Evolutionary conservation across 441 rosid species (phyloP).

Genomic region (Melastoma candidum): DNA sequence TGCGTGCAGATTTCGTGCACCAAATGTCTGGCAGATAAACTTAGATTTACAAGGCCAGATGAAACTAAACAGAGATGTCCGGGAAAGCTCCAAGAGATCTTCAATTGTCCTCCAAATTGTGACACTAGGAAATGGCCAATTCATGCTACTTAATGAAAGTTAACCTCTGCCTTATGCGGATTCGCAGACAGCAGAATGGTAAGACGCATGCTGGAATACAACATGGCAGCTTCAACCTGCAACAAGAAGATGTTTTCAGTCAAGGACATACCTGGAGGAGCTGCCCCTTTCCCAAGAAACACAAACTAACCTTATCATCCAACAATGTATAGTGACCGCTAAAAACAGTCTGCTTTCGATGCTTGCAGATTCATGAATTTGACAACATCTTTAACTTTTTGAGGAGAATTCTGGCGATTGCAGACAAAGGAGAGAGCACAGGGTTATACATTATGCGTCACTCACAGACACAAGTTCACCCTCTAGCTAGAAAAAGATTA

Average conservation of each 20-base stretch:
- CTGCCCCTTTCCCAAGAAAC: neutral
- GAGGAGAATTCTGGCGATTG: constrained; percentile 61
- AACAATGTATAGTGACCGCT: constrained; percentile 62
- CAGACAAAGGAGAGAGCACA: no score
- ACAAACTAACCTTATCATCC: constrained; percentile 60
- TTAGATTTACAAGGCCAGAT: no score
- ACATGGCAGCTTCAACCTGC: constrained; percentile 85
- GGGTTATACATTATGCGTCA: constrained; percentile 8
- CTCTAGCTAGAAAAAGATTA: neutral
- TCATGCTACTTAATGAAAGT: constrained; percentile 1
- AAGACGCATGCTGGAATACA: constrained; percentile 70
- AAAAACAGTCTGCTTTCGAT: constrained; percentile 58
- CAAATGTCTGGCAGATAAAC: no score
- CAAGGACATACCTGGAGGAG: neutral
- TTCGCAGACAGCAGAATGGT: constrained; percentile 45
- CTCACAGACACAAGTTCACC: neutral
- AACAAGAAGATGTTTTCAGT: constrained; percentile 5
- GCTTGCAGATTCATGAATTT: constrained; percentile 71
- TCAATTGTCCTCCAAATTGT: no score
- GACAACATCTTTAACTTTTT: constrained; percentile 70
- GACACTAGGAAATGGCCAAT: neutral
- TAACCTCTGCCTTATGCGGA: constrained; percentile 54
- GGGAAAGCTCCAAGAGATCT: no score
- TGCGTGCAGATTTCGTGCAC: no score
- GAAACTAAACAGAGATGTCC: neutral